Percentiles rank a stretch among this genome's conserved stretches.
phyloP scores from a whole-genome alignment of 1,284 basidiomycete genomes.

The Singerocomus inundabilis region DNA sequence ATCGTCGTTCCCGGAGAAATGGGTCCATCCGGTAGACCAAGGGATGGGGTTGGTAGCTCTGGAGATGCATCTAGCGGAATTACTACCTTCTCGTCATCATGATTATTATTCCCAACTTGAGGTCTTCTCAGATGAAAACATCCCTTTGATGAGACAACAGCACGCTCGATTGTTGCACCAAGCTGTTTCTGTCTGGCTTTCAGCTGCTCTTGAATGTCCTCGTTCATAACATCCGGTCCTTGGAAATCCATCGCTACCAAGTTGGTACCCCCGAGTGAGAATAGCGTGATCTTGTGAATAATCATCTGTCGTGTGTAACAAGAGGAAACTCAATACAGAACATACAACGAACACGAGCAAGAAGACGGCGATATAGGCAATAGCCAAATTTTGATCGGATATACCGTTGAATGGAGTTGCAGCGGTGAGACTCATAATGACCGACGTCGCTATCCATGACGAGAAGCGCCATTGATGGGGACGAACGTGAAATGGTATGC shows the following conservation, averaged over 20 bases:
- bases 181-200: slow-evolving; percentile 30
- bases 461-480: neutral
- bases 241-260: slow-evolving; percentile 58
- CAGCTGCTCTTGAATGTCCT: slow-evolving; percentile 47
- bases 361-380: slow-evolving; percentile 58
- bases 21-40: neutral
- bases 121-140: neutral
- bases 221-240: slow-evolving; percentile 59
- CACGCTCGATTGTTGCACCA: slow-evolving; percentile 15
- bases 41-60: neutral
- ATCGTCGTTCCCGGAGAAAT: slow-evolving; percentile 5
- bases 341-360: slow-evolving; percentile 45
- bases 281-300: slow-evolving; percentile 54
- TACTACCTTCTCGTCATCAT: slow-evolving; percentile 11
- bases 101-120: neutral
- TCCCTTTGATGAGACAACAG: neutral
- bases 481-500: neutral
- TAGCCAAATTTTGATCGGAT: slow-evolving; percentile 53
- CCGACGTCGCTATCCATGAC: slow-evolving; percentile 53
- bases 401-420: slow-evolving; percentile 51
- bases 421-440: slow-evolving; percentile 54
- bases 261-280: slow-evolving; percentile 55
- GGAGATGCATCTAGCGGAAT: neutral
- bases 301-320: neutral
- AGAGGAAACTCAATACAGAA: neutral